Evolutionary conservation across 768 basidiomycete genomes (phyloP), one percentile per base, ranked within the genome.

Genomic region (Macrolepiota fuliginosa): DNA sequence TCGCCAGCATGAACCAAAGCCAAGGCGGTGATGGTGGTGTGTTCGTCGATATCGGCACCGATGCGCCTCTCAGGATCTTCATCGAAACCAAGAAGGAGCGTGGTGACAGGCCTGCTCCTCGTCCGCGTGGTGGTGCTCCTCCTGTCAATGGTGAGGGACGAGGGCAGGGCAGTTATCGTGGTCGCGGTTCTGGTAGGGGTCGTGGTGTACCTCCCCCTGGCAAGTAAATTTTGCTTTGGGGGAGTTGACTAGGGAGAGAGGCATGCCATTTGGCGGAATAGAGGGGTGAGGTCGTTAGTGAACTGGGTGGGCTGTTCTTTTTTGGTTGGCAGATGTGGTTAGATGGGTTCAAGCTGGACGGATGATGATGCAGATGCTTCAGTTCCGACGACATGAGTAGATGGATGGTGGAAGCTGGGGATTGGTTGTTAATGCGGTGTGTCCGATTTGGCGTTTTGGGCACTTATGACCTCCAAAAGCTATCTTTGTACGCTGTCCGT

Each of bases 1-100:
- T 83, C 27, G 81, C 90, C 2, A 89, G 86, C 37, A 73, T 97
- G 53, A 83, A 87, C 1, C 71, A 76, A 32, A 62, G 69, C 42
- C 86, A 88, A 65, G 95, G 95, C 62, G 96, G 95, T 39, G 93
- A 96, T 64, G 95, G 94, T 58, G 96, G 95, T 13, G 82, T 98
- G 64, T 87, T 84, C 70, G 73, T 96, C 55, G 90, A 91, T 52
- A 79, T 82, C 9, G 88, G 84, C 0, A 83, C 82, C 3, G 86
- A 84, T 6, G 73, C 64, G 1, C 76, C 74, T 61, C 73, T 82
- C 36, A 78, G 89, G 62, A 86, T 98, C 62, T 81, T 77, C 62
- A 85, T 98, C 37, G 95, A 96, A 82, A 92, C 90, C 46, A 85
- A 92, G 73, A 97, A 94, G 80, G 95, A 98, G 77, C 83, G 94